A percentile compares a stretch with the other conserved stretches of the same genome.
Evolutionary conservation across 768 basidiomycete species (phyloP).

Genomic region (Gymnopilus junonius): DNA sequence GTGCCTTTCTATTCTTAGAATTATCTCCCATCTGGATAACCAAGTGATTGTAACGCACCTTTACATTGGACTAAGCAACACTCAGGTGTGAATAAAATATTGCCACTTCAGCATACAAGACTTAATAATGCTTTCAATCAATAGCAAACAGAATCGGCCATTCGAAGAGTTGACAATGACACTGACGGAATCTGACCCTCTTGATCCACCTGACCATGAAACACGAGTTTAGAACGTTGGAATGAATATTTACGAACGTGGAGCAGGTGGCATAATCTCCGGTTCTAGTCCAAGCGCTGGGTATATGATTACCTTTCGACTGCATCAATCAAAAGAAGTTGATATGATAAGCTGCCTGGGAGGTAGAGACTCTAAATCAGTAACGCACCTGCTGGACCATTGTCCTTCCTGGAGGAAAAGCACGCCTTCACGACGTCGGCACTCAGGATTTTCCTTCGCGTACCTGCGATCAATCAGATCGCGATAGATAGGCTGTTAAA

Average conservation of each 20-base stretch:
- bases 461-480: neutral
- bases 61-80: neutral
- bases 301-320: neutral
- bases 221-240: neutral
- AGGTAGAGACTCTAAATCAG: neutral
- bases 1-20: neutral
- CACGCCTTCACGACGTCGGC: neutral
- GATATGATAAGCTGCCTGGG: neutral
- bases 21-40: neutral
- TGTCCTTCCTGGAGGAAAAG: neutral
- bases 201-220: neutral
- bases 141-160: neutral
- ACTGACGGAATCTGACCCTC: neutral
- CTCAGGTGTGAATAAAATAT: too few relatives aligned
- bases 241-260: constrained; percentile 1
- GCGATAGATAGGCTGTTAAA: neutral
- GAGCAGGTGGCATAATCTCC: neutral
- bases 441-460: neutral
- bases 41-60: too few relatives aligned
- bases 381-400: neutral
- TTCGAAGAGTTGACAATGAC: neutral
- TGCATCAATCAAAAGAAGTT: neutral
- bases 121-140: neutral
- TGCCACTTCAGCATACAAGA: too few relatives aligned
- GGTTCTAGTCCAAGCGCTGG: neutral